These are phyloP conservation scores for Coemansia sp. DNA, from an alignment of 192 early-diverging fungal species.

Conservation along the genomic window DNA sequence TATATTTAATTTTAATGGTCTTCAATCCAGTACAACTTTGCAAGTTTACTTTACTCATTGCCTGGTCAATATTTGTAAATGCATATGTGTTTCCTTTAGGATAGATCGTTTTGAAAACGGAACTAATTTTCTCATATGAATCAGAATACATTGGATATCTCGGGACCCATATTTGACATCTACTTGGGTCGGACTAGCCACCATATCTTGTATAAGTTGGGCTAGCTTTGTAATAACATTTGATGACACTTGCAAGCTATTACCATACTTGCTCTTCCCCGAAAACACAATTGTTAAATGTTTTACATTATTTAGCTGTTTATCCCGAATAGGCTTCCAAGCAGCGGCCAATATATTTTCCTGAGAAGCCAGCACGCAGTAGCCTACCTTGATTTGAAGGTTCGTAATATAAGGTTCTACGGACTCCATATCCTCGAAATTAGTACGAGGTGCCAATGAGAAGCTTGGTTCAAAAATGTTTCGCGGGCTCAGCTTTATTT, in stretches of 20 bases:
- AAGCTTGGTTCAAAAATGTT: background rate
- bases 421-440: background rate
- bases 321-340: background rate
- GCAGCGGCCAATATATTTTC: background rate
- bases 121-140: background rate
- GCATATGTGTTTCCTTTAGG: background rate
- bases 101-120: background rate
- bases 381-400: background rate
- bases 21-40: background rate
- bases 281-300: background rate
- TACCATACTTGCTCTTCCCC: background rate
- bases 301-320: background rate
- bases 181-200: background rate
- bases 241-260: background rate
- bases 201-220: background rate
- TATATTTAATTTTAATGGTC: background rate
- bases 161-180: background rate
- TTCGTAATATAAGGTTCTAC: background rate
- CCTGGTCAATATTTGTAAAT: background rate
- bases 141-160: background rate
- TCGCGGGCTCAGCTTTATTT: background rate
- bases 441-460: background rate
- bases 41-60: background rate
- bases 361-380: background rate
- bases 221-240: background rate